Conservation (phyloP, 192 early-diverging fungal genomes). For the Backusella sp. region DNA sequence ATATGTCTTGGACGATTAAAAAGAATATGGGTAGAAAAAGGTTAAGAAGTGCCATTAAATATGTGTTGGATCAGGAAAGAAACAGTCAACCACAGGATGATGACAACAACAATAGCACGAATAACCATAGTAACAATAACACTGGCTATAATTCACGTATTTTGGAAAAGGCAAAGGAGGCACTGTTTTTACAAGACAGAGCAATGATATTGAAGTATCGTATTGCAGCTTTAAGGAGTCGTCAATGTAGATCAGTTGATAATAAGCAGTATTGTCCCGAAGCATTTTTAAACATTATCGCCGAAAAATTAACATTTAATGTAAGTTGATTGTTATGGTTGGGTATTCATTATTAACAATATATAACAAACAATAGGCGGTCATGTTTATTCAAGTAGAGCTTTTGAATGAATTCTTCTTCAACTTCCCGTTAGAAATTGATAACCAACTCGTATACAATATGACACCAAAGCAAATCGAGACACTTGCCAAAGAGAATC, state of each 20-base stretch:
- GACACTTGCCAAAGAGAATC: conserved; percentile 89
- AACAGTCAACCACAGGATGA: conserved; percentile 35
- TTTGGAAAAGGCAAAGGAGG: conserved; percentile 76
- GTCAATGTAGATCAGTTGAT: conserved; percentile 72
- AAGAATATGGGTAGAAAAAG: conserved; percentile 70
- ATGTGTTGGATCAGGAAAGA: conserved; percentile 70
- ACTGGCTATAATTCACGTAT: conserved; percentile 70
- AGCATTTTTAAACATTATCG: conserved; percentile 87
- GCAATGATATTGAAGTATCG: conserved; percentile 77
- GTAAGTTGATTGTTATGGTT: conserved; percentile 20
- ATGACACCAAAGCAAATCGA: conserved; percentile 74
- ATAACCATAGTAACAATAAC: conserved; percentile 11
- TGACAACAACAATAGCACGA: conserved; percentile 38
- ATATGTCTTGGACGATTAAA: conserved; percentile 70
- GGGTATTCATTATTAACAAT: not conserved
- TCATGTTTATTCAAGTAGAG: conserved; percentile 98
- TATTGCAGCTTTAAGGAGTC: conserved; percentile 71
- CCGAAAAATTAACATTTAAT: conserved; percentile 92
- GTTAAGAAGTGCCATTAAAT: conserved; percentile 79
- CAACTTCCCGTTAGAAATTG: conserved; percentile 94
- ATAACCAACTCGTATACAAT: conserved; percentile 87
- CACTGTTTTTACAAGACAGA: conserved; percentile 74
- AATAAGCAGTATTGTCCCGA: conserved; percentile 93
- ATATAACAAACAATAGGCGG: conserved; percentile 47
- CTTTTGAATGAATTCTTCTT: conserved; percentile 98